These are phyloP conservation scores for Zymoseptoria pseudotritici DNA, from an alignment of 2,329 filamentous ascomycete genomes.

Conservation along the genomic window DNA sequence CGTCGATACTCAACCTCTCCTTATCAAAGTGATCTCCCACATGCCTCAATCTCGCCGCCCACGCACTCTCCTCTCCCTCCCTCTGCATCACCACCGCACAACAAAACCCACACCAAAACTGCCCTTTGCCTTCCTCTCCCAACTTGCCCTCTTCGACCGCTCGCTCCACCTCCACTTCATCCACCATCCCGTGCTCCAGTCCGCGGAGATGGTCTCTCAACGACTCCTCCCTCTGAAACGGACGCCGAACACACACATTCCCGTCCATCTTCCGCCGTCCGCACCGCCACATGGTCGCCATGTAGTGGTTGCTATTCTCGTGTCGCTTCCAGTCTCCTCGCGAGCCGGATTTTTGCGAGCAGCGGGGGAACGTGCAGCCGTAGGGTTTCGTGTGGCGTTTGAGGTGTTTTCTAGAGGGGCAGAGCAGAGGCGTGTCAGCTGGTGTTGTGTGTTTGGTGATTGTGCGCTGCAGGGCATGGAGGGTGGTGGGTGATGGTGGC, in stretches of 20 bases:
- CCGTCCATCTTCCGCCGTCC: constrained; percentile 16
- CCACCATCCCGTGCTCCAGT: constrained; percentile 38
- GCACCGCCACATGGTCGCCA: constrained; percentile 67
- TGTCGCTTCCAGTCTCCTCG: constrained; percentile 94
- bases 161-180: constrained; percentile 29
- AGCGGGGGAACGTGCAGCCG: constrained; percentile 66
- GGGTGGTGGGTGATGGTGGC: constrained; percentile 7
- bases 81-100: constrained; percentile 46
- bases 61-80: constrained; percentile 33
- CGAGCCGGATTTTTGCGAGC: constrained; percentile 71
- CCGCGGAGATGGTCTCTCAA: constrained; percentile 56
- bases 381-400: constrained; percentile 78
- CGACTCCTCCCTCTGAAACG: constrained; percentile 51
- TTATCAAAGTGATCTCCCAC: constrained; percentile 66
- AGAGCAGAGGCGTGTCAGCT: neutral
- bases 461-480: neutral
- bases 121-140: constrained; percentile 54
- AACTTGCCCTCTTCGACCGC: constrained; percentile 31
- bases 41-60: constrained; percentile 52
- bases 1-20: constrained; percentile 43
- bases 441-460: neutral
- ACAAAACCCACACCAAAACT: constrained; percentile 90
- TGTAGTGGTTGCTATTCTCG: constrained; percentile 71
- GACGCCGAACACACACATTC: constrained; percentile 48
- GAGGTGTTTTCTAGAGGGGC: constrained; percentile 63